A percentile compares a stretch with the other conserved stretches of the same genome.
phyloP scores from a whole-genome alignment of 352 stramenopile species.

The Globisporangium nagaii region DNA sequence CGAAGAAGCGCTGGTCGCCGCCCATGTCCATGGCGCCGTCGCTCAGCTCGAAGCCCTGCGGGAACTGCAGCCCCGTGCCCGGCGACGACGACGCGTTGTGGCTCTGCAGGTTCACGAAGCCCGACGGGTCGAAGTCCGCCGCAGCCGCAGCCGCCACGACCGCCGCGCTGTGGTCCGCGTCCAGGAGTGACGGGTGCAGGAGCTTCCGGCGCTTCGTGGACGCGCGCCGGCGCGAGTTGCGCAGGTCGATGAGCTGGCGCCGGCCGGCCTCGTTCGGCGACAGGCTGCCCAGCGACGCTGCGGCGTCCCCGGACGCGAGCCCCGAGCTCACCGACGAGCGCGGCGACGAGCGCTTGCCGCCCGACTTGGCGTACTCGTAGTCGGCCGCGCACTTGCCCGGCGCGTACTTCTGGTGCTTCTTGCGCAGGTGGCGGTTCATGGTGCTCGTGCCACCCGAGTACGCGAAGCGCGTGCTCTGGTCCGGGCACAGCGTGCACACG shows the following conservation, averaged over 20 bases:
- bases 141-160: constrained; percentile 2
- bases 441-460: constrained; percentile 81
- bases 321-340: constrained; percentile 3
- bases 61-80: constrained; percentile 41
- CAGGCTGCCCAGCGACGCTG: constrained; percentile 23
- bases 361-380: constrained; percentile 45
- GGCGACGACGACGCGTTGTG: constrained; percentile 11
- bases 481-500: constrained; percentile 65
- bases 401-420: constrained; percentile 80
- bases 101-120: constrained; percentile 44
- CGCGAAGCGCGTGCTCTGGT: constrained; percentile 64
- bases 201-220: constrained; percentile 42
- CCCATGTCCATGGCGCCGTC: constrained; percentile 44
- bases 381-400: constrained; percentile 67
- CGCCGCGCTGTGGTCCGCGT: constrained; percentile 18
- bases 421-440: constrained; percentile 78
- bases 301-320: constrained; percentile 17
- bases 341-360: constrained; percentile 8
- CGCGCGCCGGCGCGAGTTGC: constrained; percentile 41
- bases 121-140: constrained; percentile 60
- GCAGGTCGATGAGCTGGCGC: constrained; percentile 54
- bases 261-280: constrained; percentile 42
- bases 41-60: constrained; percentile 42
- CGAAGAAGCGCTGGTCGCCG: constrained; percentile 46
- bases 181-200: constrained; percentile 22